A percentile compares a stretch with the other conserved stretches of the same genome.
Conservation (phyloP, 169 alveolate species). For the Plasmodium falciparum region DNA sequence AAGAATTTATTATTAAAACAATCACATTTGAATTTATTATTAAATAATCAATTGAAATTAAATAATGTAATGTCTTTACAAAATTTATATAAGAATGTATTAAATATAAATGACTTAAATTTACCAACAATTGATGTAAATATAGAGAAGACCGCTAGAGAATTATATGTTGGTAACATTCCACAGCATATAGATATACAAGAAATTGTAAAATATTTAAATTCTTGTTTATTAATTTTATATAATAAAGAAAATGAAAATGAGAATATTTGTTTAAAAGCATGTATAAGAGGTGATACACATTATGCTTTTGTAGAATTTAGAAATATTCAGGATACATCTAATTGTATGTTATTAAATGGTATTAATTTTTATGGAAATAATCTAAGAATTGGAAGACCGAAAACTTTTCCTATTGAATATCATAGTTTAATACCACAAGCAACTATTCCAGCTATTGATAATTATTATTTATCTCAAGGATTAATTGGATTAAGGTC, state of each 20-base stretch:
- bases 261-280: constrained; percentile 84
- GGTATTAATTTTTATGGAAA: constrained; percentile 79
- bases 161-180: constrained; percentile 88
- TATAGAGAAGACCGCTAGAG: constrained; percentile 84
- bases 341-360: constrained; percentile 83
- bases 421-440: constrained; percentile 73
- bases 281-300: constrained; percentile 96
- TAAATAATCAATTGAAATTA: constrained; percentile 26
- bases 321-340: constrained; percentile 94
- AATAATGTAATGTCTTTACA: constrained; percentile 18
- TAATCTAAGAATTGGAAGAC: constrained; percentile 83
- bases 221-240: constrained; percentile 80
- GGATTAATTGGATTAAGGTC: constrained; percentile 66
- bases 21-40: constrained; percentile 24
- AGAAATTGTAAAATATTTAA: constrained; percentile 84
- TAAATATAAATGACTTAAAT: constrained; percentile 18
- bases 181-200: constrained; percentile 85
- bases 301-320: constrained; percentile 96
- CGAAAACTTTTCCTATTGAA: constrained; percentile 82
- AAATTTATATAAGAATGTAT: constrained; percentile 21
- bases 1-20: constrained; percentile 12
- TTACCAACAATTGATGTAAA: constrained; percentile 41
- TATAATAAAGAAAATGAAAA: constrained; percentile 83
- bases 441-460: constrained; percentile 75
- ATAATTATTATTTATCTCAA: constrained; percentile 54